These are phyloP conservation scores for Pythium oligandrum DNA, from an alignment of 352 stramenopile genomes.

Conservation along the genomic window DNA sequence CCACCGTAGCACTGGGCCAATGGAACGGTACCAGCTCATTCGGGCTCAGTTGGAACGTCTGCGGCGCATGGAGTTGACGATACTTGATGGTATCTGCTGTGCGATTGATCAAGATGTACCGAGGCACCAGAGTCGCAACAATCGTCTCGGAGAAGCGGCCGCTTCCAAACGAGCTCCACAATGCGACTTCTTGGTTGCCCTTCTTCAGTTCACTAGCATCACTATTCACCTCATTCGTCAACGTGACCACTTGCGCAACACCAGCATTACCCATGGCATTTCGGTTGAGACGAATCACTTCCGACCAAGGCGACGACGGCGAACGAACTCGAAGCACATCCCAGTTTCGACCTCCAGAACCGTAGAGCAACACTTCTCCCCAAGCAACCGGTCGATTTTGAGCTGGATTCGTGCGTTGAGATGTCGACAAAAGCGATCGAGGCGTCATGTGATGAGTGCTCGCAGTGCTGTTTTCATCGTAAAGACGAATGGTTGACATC, in stretches of 20 bases:
- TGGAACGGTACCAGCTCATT: constrained; percentile 84
- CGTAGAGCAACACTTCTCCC: constrained; percentile 75
- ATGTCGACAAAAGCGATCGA: constrained; percentile 63
- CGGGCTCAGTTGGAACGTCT: constrained; percentile 61
- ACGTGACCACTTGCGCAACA: constrained; percentile 81
- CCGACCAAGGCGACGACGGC: constrained; percentile 72
- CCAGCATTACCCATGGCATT: constrained; percentile 88
- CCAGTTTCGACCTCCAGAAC: constrained; percentile 71
- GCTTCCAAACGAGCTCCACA: constrained; percentile 84
- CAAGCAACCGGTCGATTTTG: constrained; percentile 77
- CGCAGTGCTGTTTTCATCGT: constrained; percentile 82
- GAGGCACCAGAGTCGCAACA: constrained; percentile 78
- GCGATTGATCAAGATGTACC: constrained; percentile 87
- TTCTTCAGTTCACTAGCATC: constrained; percentile 58
- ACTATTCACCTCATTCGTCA: constrained; percentile 60
- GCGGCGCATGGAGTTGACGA: constrained; percentile 66
- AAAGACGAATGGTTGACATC: constrained; percentile 86
- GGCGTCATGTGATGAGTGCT: constrained; percentile 81
- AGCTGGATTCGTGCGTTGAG: constrained; percentile 69
- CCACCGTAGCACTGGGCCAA: constrained; percentile 68
- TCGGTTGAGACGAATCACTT: constrained; percentile 79
- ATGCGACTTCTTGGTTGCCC: constrained; percentile 70
- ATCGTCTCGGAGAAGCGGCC: constrained; percentile 84
- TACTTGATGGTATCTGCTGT: constrained; percentile 84
- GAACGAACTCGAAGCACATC: constrained; percentile 80